Evolutionary conservation across 306 rosid species (phyloP), one percentile per base, ranked within the genome.

Genomic region (Hippophae tibetana): DNA sequence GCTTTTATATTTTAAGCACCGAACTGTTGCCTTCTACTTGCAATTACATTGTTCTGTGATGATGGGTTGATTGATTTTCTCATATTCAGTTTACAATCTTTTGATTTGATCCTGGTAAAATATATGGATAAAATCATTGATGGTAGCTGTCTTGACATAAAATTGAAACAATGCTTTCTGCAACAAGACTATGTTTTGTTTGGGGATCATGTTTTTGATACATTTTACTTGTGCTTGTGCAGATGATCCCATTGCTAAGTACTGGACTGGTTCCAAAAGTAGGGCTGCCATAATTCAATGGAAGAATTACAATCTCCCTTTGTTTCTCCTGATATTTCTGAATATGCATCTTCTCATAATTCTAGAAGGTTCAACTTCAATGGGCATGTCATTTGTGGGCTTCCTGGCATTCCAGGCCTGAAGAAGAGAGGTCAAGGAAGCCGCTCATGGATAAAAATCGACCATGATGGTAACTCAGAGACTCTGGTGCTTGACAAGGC

Each of bases 361-460:
- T 54, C 53, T 3, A 40, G 72, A 68, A 76, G 77, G 51, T 61
- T 59, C 54, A 48, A 66, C 48, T 62, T 58, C n/a, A 48, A 50
- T 53, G 74, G 62, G 67, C 72, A 79, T 65, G 69, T 44, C 25
- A 69, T 64, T 74, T 74, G 77, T 18, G 84, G 79, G 48, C 77
- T 66, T 57, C 9, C 81, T 58, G 69, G 65, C 57, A 47, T 82
- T 47, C 63, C 75, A 58, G 87, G 78, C 73, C 56, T 74, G 69
- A 92, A 92, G 83, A 87, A 90, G 79, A 83, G 96, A 77, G 86
- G 86, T 63, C 98, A 87, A 27, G 98, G 95, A 61, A 79, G 68
- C 67, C 96, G 98, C n/a, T 92, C 98, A 65, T 92, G 98, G 98
- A 87, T 85, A 78, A 79, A 81, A 62, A 85, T 87, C 63, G 80